phyloP scores from a whole-genome alignment of 495 filamentous ascomycete genomes.

The Daldinia bambusicola region DNA sequence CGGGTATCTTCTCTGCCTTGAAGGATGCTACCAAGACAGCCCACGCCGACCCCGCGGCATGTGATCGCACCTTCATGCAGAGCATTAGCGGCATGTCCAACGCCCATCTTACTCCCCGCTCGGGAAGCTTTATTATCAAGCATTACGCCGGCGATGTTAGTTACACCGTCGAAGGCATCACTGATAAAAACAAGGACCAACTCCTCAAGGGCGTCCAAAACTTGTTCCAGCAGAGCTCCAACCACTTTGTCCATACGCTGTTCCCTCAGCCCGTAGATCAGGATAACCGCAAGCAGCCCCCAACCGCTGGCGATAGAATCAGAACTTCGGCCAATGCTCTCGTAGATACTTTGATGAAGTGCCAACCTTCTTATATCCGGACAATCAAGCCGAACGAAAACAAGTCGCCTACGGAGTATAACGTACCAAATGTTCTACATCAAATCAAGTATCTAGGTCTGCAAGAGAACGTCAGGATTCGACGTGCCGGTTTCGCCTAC shows the following conservation, averaged over 20 bases:
- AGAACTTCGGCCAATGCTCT: conserved; percentile 95
- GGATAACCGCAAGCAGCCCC: conserved; percentile 92
- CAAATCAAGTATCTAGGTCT: conserved; percentile 99
- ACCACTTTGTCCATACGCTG: conserved; percentile 82
- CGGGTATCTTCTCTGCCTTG: conserved; percentile 93
- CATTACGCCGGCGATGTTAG: conserved; percentile 98
- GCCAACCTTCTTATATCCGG: conserved; percentile 94
- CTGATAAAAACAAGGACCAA: conserved; percentile 99
- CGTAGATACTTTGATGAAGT: conserved; percentile 96
- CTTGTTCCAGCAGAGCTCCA: conserved; percentile 83
- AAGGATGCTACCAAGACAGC: conserved; percentile 98
- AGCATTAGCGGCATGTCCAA: conserved; percentile 90
- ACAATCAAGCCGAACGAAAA: conserved; percentile 99
- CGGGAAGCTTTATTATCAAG: conserved; percentile 98
- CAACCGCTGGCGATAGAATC: conserved; percentile 97
- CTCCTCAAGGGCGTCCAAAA: conserved; percentile 93
- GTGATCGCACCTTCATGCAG: conserved; percentile 95
- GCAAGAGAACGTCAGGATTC: conserved; percentile 98
- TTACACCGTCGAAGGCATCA: conserved; percentile 96
- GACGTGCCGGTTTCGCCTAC: conserved; percentile 96
- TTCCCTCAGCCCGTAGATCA: conserved; percentile 96
- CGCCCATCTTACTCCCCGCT: conserved; percentile 88
- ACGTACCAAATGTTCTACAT: conserved; percentile 89
- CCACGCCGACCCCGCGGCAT: conserved; percentile 91
- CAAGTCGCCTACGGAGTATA: conserved; percentile 93